A percentile compares a stretch with the other conserved stretches of the same genome.
These are phyloP conservation scores for Plasmodium coatneyi DNA, from an alignment of 169 alveolate species.

Conservation along the genomic window DNA sequence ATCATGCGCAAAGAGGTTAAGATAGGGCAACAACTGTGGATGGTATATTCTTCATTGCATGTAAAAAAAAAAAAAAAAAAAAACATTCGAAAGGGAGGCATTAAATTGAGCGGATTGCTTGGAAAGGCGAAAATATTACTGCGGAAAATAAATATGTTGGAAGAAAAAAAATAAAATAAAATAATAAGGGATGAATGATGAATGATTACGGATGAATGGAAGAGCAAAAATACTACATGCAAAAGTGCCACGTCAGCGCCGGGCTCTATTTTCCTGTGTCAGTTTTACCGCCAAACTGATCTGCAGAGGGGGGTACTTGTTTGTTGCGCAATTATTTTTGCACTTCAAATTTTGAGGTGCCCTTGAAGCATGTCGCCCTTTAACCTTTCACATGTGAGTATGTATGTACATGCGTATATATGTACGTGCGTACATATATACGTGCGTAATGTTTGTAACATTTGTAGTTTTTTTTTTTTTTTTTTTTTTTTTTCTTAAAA, in stretches of 20 bases:
- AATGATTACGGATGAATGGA: background rate
- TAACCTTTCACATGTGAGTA: background rate
- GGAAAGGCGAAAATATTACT: background rate
- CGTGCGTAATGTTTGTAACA: background rate
- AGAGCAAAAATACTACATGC: background rate
- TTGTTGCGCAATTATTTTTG: background rate
- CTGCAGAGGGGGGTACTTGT: background rate
- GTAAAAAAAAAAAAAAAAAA: background rate
- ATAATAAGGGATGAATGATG: background rate
- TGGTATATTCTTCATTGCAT: background rate
- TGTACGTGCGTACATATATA: background rate
- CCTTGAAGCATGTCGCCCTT: background rate
- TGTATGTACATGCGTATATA: background rate
- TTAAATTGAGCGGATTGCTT: background rate
- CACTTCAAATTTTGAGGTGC: background rate
- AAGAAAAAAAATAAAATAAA: background rate
- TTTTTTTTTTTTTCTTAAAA: background rate
- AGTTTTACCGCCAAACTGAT: background rate
- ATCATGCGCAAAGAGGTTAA: background rate
- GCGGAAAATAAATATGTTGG: background rate
- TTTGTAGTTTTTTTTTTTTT: background rate
- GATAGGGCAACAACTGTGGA: background rate
- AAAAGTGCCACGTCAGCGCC: background rate
- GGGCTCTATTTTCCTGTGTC: background rate
- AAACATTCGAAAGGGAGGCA: background rate